phyloP scores from a whole-genome alignment of 169 alveolate genomes.

The Plasmodium sp. region DNA sequence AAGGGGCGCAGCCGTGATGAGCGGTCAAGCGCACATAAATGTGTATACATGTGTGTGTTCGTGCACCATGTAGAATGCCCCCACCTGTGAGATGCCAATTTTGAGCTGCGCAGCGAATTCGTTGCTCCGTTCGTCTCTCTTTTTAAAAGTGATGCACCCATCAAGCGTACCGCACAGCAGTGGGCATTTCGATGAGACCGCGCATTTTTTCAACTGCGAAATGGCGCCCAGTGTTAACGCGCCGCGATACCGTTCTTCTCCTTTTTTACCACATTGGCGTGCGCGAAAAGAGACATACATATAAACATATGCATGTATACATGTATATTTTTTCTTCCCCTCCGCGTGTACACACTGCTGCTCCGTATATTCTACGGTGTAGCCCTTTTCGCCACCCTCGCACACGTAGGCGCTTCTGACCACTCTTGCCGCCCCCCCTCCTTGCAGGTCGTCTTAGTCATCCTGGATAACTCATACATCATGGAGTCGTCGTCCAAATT shows the following conservation, averaged over 20 bases:
- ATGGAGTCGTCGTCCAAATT: slow-evolving; percentile 58
- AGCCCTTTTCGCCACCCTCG: neutral
- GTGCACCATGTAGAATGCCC: neutral
- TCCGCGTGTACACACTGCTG: neutral
- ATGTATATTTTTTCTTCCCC: neutral
- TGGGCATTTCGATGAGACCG: neutral
- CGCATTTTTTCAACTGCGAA: neutral
- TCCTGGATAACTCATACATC: slow-evolving; percentile 46
- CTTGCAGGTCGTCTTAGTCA: slow-evolving; percentile 24
- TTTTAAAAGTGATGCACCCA: neutral
- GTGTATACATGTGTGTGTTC: neutral
- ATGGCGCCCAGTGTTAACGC: neutral
- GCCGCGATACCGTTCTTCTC: neutral
- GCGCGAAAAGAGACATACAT: neutral
- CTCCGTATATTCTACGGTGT: neutral
- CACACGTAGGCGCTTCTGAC: neutral
- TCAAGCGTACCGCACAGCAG: neutral
- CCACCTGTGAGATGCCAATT: neutral
- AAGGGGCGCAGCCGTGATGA: neutral
- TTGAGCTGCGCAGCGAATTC: neutral
- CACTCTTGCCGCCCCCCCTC: neutral
- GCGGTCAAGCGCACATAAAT: neutral
- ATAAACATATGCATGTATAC: no score
- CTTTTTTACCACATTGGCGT: neutral
- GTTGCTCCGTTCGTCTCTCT: neutral